A percentile compares a stretch with the other conserved stretches of the same genome.
Evolutionary conservation across 2,329 filamentous ascomycete genomes (phyloP).

Genomic region (Mariannaea elegans): DNA sequence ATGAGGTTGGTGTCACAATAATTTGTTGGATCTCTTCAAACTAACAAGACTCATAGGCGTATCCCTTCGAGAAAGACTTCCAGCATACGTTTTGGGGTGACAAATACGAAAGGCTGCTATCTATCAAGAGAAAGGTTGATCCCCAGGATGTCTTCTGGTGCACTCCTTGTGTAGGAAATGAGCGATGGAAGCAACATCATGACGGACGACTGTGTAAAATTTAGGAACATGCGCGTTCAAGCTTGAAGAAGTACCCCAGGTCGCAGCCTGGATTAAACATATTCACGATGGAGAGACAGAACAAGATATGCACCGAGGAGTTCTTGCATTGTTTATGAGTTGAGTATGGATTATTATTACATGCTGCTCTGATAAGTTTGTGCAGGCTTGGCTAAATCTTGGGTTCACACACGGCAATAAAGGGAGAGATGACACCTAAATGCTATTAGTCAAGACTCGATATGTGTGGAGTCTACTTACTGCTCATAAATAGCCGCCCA

Average conservation of each 20-base stretch:
- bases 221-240: background rate
- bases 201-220: slow-evolving; percentile 40
- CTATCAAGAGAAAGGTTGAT: slow-evolving; percentile 57
- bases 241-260: too few relatives aligned
- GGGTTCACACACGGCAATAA: slow-evolving; percentile 35
- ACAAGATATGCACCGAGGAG: too few relatives aligned
- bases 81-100: slow-evolving; percentile 53
- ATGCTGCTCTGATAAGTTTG: background rate
- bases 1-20: slow-evolving; percentile 48
- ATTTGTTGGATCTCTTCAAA: accelerated
- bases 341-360: too few relatives aligned
- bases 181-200: slow-evolving; percentile 46
- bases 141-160: slow-evolving; percentile 60
- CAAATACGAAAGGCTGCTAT: slow-evolving; percentile 55
- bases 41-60: slow-evolving; percentile 38
- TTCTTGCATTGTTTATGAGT: too few relatives aligned
- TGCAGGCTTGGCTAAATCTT: slow-evolving; percentile 1
- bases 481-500: slow-evolving; percentile 33
- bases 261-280: too few relatives aligned
- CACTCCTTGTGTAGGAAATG: slow-evolving; percentile 56
- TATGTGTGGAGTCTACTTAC: slow-evolving; percentile 11
- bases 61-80: slow-evolving; percentile 48
- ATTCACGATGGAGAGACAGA: too few relatives aligned
- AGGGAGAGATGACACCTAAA: slow-evolving; percentile 36
- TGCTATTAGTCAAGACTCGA: background rate